Evolutionary conservation across 2,329 filamentous ascomycete genomes (phyloP).

Genomic region (Penicillium nordicum): DNA sequence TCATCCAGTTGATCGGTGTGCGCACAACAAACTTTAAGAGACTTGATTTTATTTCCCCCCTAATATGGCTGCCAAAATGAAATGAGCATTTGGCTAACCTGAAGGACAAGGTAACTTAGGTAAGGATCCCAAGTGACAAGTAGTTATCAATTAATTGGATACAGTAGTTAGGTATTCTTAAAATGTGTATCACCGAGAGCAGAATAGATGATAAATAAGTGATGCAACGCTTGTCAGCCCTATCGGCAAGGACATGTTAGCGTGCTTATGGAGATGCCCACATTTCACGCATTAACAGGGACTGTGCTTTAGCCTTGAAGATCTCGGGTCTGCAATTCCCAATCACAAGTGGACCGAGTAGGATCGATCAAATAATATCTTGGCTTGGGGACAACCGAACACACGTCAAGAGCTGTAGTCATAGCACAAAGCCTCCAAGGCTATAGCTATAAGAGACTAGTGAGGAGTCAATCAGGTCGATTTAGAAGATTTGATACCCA

Average conservation of each 20-base stretch:
- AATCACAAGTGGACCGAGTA: neutral
- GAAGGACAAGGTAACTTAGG: no score
- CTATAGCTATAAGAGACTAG: neutral
- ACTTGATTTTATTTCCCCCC: neutral
- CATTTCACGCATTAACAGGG: neutral
- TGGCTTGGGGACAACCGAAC: neutral
- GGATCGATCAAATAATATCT: neutral
- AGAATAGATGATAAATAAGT: neutral
- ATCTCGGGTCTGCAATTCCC: neutral
- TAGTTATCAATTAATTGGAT: no score
- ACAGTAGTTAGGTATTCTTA: neutral
- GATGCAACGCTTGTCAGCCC: conserved; percentile 20
- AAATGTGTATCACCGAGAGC: neutral
- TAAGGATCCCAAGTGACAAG: neutral
- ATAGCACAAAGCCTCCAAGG: neutral
- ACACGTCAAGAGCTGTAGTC: neutral
- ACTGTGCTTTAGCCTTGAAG: neutral
- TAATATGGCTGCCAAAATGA: neutral
- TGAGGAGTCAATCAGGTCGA: neutral
- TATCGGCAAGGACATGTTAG: conserved; percentile 15
- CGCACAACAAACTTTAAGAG: neutral
- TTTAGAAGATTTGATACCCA: conserved; percentile 1
- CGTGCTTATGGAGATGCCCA: conserved; percentile 4
- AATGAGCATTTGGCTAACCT: neutral
- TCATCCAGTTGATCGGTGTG: neutral